Evolutionary conservation across 768 basidiomycete genomes (phyloP), one percentile per base, ranked within the genome.

Genomic region (Daedaleopsis nitida): DNA sequence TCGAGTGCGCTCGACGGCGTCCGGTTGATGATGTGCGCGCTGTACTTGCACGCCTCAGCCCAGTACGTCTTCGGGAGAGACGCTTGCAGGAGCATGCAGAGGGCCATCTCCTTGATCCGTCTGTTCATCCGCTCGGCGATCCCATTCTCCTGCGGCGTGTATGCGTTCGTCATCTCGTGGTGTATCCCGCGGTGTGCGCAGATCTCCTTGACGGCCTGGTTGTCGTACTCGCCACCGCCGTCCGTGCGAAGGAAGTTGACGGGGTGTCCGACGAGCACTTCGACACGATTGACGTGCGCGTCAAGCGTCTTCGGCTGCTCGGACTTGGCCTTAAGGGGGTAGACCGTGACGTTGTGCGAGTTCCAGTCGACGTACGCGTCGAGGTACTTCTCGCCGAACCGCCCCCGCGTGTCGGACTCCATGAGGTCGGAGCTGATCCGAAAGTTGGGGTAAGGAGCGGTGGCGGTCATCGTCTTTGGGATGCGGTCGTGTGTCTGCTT

Each of bases 191-290:
- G 66, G 6, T 37, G 43, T 7, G 35, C 8, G 2, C 65, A 52
- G 63, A 59, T 65, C 2, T 14, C 34, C 1, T 48, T 10, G 27
- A 60, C 58, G 12, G 23, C 51, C 14, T 21, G n/a, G 16, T 48
- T 62, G 16, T 23, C 48, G 48, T 72, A 74, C 63, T 75, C 66
- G 9, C 69, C 66, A 8, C 72, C 69, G 27, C 63, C 59, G 55
- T 75, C 64, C 0, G 55, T 52, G 12, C 60, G 59, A 3, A 74
- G 57, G 23, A 35, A 34, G 35, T 69, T 65, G 11, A 68, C 34
- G 0, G 24, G 2, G 12, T 57, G 14, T 1, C 70, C 66, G 0
- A 64, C 66, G 17, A 68, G 43, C 1, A 55, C 45, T 52, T 72
- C 64, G 0, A 53, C 50, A 0, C 52, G 43, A 0, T 58, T 49